phyloP scores from a whole-genome alignment of 768 basidiomycete species.

The Hirschioporus abietinus region DNA sequence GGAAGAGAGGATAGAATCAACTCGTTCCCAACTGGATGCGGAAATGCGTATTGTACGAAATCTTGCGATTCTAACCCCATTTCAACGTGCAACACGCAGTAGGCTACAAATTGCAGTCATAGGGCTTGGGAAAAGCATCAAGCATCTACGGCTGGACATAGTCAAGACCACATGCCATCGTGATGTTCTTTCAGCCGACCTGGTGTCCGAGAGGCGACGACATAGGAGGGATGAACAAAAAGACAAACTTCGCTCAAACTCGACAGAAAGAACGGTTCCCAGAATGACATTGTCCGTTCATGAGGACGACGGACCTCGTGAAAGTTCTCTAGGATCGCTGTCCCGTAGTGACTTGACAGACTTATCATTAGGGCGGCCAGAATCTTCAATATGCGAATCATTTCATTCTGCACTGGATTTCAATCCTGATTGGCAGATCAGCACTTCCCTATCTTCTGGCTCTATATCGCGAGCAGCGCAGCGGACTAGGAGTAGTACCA shows the following conservation, averaged over 20 bases:
- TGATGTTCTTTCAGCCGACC: conserved; percentile 66
- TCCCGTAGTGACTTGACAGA: conserved; percentile 18
- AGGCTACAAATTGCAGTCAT: conserved; percentile 60
- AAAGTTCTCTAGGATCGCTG: conserved; percentile 18
- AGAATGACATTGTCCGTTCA: conserved; percentile 32
- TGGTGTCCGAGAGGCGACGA: conserved; percentile 62
- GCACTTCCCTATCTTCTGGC: conserved; percentile 27
- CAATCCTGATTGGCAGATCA: conserved; percentile 36
- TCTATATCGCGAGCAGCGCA: conserved; percentile 29
- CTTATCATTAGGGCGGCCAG: conserved; percentile 28
- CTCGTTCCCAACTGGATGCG: conserved; percentile 55
- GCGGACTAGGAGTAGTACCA: neutral
- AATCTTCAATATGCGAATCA: conserved; percentile 48
- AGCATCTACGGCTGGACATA: conserved; percentile 64
- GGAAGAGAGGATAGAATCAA: conserved; percentile 48
- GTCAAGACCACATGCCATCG: conserved; percentile 72
- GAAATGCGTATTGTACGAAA: conserved; percentile 75
- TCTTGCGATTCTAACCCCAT: conserved; percentile 80
- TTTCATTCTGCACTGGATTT: conserved; percentile 68
- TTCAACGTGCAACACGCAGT: conserved; percentile 79
- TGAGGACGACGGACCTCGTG: conserved; percentile 14
- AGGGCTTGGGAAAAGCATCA: conserved; percentile 57
- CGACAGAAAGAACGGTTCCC: conserved; percentile 60
- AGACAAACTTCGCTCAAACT: conserved; percentile 22
- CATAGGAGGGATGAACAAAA: conserved; percentile 68